phyloP scores from a whole-genome alignment of 2,329 filamentous ascomycete species.

The Aspergillus pseudonomiae region DNA sequence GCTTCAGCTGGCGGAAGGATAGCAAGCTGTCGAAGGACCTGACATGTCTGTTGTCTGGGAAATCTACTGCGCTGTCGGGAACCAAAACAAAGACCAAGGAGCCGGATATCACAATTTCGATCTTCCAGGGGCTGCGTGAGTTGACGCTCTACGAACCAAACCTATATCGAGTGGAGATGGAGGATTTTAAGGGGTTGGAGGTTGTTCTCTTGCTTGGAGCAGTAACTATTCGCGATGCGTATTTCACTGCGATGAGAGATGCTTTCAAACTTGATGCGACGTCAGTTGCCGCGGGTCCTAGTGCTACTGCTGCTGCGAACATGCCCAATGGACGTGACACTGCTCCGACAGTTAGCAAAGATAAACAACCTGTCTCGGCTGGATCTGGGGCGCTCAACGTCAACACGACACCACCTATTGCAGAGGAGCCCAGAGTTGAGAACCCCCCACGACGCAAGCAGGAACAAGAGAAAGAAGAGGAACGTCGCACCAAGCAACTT shows the following conservation, averaged over 20 bases:
- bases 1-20: slow-evolving; percentile 89
- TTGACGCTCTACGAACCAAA: slow-evolving; percentile 94
- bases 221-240: slow-evolving; percentile 64
- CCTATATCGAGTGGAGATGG: slow-evolving; percentile 83
- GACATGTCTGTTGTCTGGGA: slow-evolving; percentile 84
- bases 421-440: slow-evolving; percentile 14
- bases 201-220: slow-evolving; percentile 70
- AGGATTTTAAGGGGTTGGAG: slow-evolving; percentile 92
- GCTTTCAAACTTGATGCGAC: slow-evolving; percentile 69
- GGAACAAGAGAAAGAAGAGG: slow-evolving; percentile 54
- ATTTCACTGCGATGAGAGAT: slow-evolving; percentile 67
- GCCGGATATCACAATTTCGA: slow-evolving; percentile 90
- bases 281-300: slow-evolving; percentile 9
- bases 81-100: slow-evolving; percentile 80
- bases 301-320: slow-evolving; percentile 25
- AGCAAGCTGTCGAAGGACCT: slow-evolving; percentile 83
- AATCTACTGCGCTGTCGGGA: slow-evolving; percentile 62
- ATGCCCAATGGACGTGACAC: not conserved
- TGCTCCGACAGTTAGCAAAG: not conserved
- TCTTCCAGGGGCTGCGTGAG: slow-evolving; percentile 76
- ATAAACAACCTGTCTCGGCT: slow-evolving; percentile 3
- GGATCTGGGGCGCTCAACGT: slow-evolving; percentile 7
- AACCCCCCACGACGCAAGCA: slow-evolving; percentile 30
- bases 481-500: slow-evolving; percentile 55
- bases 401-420: not conserved